Percentiles rank a stretch among this genome's conserved stretches.
phyloP scores from a whole-genome alignment of 345 rosid species.

The Durio zibethinus region DNA sequence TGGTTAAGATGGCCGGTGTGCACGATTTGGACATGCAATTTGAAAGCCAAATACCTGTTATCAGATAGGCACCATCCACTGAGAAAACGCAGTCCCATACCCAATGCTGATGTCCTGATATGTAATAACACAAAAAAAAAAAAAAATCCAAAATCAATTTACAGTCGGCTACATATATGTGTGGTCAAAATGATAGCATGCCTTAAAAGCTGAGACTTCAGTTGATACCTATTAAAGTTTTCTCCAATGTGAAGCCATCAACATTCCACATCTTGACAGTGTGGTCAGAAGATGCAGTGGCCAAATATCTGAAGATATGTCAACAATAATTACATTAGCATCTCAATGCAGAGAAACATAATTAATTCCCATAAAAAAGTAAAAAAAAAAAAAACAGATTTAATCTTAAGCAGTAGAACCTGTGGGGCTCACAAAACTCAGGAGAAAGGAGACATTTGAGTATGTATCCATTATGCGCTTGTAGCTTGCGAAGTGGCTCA shows the following conservation, averaged over 20 bases:
- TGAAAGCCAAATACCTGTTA: slow-evolving; percentile 55
- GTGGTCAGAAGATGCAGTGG: slow-evolving; percentile 90
- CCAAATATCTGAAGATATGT: slow-evolving; percentile 63
- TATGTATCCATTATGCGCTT: slow-evolving; percentile 81
- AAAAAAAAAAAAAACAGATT: background rate
- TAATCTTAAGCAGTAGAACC: slow-evolving; percentile 37
- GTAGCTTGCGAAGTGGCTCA: slow-evolving; percentile 95
- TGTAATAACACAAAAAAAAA: background rate
- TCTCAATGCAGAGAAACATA: background rate
- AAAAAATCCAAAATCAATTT: background rate
- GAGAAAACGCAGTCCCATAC: slow-evolving; percentile 99
- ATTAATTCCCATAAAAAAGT: background rate
- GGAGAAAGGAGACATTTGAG: slow-evolving; percentile 96
- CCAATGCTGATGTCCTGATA: slow-evolving; percentile 90
- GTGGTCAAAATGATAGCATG: background rate
- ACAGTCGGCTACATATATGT: background rate
- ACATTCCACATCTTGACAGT: slow-evolving; percentile 98
- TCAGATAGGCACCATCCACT: slow-evolving; percentile 92
- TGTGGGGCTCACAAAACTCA: slow-evolving; percentile 70
- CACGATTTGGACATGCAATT: background rate
- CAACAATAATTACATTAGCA: slow-evolving; percentile 9
- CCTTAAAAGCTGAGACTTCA: background rate
- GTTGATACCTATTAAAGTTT: slow-evolving; percentile 58
- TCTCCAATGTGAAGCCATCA: slow-evolving; percentile 91
- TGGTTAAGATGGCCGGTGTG: background rate